A percentile compares a stretch with the other conserved stretches of the same genome.
Evolutionary conservation across 2,329 filamentous ascomycete genomes (phyloP).

Genomic region (Acrocalymma vagum): DNA sequence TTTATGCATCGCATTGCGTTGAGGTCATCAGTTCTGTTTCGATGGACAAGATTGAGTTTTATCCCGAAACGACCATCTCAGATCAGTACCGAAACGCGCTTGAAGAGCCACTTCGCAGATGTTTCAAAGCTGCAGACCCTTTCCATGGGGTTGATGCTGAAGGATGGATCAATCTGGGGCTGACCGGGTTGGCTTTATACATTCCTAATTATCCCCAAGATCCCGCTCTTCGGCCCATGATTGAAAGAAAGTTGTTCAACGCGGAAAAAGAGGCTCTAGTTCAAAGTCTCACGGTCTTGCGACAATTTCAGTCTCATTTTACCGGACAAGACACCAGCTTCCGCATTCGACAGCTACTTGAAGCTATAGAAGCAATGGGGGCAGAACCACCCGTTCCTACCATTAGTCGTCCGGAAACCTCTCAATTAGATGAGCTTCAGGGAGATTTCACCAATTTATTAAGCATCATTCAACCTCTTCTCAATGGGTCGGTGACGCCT

Average conservation of each 20-base stretch:
- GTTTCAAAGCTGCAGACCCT: conserved; percentile 5
- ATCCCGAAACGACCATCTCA: conserved; percentile 17
- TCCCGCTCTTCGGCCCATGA: conserved; percentile 68
- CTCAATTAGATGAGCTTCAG: conserved; percentile 76
- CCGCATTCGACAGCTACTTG: conserved; percentile 69
- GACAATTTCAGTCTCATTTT: conserved; percentile 71
- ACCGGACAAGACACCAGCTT: conserved; percentile 74
- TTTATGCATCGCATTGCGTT: conserved; percentile 30
- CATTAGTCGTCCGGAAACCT: conserved; percentile 75
- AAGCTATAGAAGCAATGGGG: conserved; percentile 71
- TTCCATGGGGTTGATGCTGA: conserved; percentile 39
- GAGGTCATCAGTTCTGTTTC: conserved; percentile 18
- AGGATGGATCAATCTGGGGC: conserved; percentile 79
- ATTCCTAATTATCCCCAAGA: conserved; percentile 89
- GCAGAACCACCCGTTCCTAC: conserved; percentile 70
- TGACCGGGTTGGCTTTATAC: conserved; percentile 79
- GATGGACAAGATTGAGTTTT: conserved; percentile 12
- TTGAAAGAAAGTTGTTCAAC: conserved; percentile 69
- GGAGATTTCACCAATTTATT: conserved; percentile 83
- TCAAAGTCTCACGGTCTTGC: conserved; percentile 67
- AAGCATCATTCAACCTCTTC: conserved; percentile 39
- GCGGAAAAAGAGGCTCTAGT: conserved; percentile 65
- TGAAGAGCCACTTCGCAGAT: conserved; percentile 21
- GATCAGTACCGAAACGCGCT: conserved; percentile 45
- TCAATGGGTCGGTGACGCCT: conserved; percentile 28